Base-by-base conservation (phyloP, 2,329 filamentous ascomycete genomes). In the Lachnum nothofagi region DNA sequence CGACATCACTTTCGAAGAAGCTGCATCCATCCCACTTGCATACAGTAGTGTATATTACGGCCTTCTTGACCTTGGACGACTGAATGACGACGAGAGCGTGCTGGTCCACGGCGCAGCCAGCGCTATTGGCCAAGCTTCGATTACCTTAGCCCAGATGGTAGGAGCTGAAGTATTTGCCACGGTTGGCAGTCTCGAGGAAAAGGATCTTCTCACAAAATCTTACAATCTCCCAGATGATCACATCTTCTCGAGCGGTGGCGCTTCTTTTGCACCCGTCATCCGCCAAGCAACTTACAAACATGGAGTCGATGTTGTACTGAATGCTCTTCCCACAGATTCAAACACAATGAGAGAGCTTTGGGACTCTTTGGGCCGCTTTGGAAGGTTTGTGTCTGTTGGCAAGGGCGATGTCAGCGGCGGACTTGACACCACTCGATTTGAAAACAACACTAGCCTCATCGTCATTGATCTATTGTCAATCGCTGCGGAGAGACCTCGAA, bases 381-480 rank as follows among this genome's bases (percentile, higher is more conserved):
- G 70, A 2, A 57, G 65, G 0, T 70, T 73, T 31, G 42, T 73
- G 0, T 69, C 72, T 39, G 57, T 72, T 8, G 65, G 65, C 1
- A 66, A 66, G 33, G 60, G 57, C 2, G 68, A 70, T 40, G 29
- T 25, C 4, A 43, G 42, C 29, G 23, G 52, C 1, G 56, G 62
- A 48, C 68, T 74, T 63, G 48, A 62, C 1, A 54, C 52, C 37
- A 41, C 51, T 24, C 61, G 62, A 0, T 72, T 74, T 34, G 59
- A 63, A 1, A 60, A 65, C 0, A 75, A 68, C 29, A 63, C 68
- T 19, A 69, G 65, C 1, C 75, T 74, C 48, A 60, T 68, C 14
- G 69, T 68, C 0, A 63, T 75, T 3, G 70, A 75, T 49, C 53
- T 75, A 4, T 58, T 66, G 2, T 64, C 68, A 27, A 57, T 79